Percentiles rank a stretch among this genome's conserved stretches.
phyloP scores from a whole-genome alignment of 2,329 filamentous ascomycete species.

The Aspergillus floridensis region DNA sequence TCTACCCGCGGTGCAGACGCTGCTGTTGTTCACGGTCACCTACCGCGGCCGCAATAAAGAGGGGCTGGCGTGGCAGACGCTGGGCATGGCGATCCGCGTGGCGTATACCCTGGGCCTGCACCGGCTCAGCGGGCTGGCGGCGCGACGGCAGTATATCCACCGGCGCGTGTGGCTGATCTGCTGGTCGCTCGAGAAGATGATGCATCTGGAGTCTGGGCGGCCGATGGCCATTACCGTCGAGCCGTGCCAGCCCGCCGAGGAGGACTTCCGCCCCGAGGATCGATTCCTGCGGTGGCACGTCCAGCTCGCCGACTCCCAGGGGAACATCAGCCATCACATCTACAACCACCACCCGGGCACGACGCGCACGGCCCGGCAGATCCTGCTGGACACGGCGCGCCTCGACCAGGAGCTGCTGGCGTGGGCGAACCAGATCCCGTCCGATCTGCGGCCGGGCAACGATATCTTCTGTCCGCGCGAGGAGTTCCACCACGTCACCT shows the following conservation, averaged over 20 bases:
- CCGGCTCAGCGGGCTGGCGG: background rate
- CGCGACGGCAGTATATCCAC: background rate
- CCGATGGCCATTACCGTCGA: conserved; percentile 8
- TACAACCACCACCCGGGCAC: conserved; percentile 9
- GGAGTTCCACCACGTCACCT: conserved; percentile 11
- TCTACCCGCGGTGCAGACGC: conserved; percentile 12
- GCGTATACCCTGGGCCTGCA: conserved; percentile 16
- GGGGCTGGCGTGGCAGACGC: conserved; percentile 15
- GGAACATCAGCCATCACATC: conserved; percentile 15
- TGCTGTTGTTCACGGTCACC: conserved; percentile 10
- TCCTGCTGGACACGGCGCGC: conserved; percentile 15
- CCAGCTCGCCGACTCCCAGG: conserved; percentile 11
- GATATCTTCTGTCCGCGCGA: conserved; percentile 9
- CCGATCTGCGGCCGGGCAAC: conserved; percentile 10
- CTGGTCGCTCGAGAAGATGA: conserved; percentile 15
- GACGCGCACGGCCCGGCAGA: conserved; percentile 10
- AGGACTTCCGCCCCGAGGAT: background rate
- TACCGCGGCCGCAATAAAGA: conserved; percentile 15
- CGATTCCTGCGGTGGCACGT: conserved; percentile 13
- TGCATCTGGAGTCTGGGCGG: conserved; percentile 15
- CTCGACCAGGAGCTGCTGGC: conserved; percentile 7
- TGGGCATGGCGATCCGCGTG: conserved; percentile 16
- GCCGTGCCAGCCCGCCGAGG: background rate
- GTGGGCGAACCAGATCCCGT: conserved; percentile 13
- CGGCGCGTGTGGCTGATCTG: conserved; percentile 12